A percentile compares a stretch with the other conserved stretches of the same genome.
phyloP scores from a whole-genome alignment of 805 yeast genomes.

The Ogataea polymorpha region DNA sequence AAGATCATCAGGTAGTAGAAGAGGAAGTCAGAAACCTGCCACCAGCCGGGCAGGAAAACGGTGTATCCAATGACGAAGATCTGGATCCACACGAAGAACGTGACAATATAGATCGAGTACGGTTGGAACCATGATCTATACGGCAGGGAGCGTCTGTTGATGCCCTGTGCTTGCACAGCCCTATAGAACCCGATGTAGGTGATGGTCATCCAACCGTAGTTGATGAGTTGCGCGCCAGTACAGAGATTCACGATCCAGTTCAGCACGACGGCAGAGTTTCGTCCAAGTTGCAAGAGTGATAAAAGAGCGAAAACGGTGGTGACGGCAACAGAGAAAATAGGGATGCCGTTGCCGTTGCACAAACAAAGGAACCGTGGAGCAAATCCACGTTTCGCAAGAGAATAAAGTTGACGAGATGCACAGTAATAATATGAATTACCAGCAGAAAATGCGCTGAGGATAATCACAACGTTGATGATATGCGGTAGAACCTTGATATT shows the following conservation, averaged over 20 bases:
- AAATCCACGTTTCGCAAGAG: slow-evolving; percentile 63
- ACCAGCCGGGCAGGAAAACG: slow-evolving; percentile 38
- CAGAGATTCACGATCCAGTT: slow-evolving; percentile 45
- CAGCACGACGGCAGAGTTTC: slow-evolving; percentile 34
- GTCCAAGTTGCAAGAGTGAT: slow-evolving; percentile 56
- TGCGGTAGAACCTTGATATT: slow-evolving; percentile 65
- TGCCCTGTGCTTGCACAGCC: slow-evolving; percentile 39
- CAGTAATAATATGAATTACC: slow-evolving; percentile 77
- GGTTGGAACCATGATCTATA: slow-evolving; percentile 44
- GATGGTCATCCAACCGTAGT: slow-evolving; percentile 44
- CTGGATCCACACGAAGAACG: slow-evolving; percentile 28
- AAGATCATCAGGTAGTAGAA: slow-evolving; percentile 43
- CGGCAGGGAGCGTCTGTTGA: slow-evolving; percentile 38
- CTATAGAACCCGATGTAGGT: slow-evolving; percentile 41
- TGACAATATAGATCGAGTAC: slow-evolving; percentile 34
- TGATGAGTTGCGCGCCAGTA: slow-evolving; percentile 46
- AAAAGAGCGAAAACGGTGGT: slow-evolving; percentile 59
- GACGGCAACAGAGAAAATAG: slow-evolving; percentile 52
- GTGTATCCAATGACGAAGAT: slow-evolving; percentile 38
- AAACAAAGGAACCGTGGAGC: slow-evolving; percentile 65
- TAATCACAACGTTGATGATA: slow-evolving; percentile 69
- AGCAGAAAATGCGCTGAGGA: slow-evolving; percentile 73
- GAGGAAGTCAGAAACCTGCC: slow-evolving; percentile 38
- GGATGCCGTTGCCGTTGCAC: slow-evolving; percentile 68
- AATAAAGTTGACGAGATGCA: slow-evolving; percentile 60